These are phyloP conservation scores for Ambrosia hybrid DNA, from an alignment of 140 eudicot species.

Conservation along the genomic window DNA sequence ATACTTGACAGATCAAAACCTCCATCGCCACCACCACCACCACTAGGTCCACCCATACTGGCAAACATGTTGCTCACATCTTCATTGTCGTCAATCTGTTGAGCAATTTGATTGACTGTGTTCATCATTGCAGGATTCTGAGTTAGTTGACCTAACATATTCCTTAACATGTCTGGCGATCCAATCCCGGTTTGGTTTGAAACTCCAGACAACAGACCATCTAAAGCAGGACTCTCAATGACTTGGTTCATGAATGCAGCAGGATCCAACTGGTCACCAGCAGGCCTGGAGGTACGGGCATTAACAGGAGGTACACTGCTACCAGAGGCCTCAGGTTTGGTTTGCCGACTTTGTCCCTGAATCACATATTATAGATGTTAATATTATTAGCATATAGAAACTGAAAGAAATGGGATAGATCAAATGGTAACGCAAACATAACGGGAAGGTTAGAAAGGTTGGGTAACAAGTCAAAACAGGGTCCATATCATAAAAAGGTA, in stretches of 20 bases:
- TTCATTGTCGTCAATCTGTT: conserved; percentile 63
- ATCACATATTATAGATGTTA: conserved; percentile 16
- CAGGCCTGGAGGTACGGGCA: conserved; percentile 26
- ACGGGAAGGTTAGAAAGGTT: no score
- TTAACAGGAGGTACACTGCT: conserved; percentile 33
- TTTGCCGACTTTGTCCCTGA: conserved; percentile 56
- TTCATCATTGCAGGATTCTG: conserved; percentile 89
- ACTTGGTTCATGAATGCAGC: conserved; percentile 66
- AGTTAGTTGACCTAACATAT: conserved; percentile 83
- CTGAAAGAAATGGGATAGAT: no score
- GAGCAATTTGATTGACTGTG: conserved; percentile 80
- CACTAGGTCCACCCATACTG: conserved; percentile 43
- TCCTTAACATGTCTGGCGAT: conserved; percentile 77
- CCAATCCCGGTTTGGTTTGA: conserved; percentile 89
- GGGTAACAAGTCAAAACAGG: no score
- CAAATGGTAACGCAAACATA: no score
- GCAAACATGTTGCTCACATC: conserved; percentile 73
- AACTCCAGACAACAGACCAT: conserved; percentile 80
- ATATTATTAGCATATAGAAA: conserved; percentile 12
- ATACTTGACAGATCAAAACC: conserved; percentile 78
- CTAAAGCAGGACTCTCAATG: conserved; percentile 69
- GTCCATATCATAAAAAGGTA: no score
- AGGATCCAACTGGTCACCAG: conserved; percentile 51
- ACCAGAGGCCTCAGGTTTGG: conserved; percentile 36
- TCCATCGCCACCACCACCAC: conserved; percentile 40